Base-by-base conservation (phyloP, 177 flowering plant species). In the Vitis hybrid region DNA sequence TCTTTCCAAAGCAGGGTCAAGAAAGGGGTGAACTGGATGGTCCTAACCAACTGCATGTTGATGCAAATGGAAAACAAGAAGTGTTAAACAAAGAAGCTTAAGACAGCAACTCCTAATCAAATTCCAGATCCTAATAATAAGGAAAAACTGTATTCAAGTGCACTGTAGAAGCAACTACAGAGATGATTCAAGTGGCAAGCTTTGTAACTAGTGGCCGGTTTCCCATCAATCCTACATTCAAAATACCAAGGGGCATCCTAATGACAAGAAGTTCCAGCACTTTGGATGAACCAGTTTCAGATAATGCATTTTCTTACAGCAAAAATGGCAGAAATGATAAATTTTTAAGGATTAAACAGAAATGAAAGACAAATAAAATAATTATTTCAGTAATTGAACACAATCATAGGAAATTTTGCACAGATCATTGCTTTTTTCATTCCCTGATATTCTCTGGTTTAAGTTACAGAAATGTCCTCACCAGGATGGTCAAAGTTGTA, bases 401-500 rank as follows among this genome's bases (percentile, higher is more conserved):
- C 66, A 51, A 1, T 61, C 40, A 60, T 21, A 51, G 13, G 57
- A 14, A 55, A n/a, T 19, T 27, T 18, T n/a, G 52, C n/a, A 49
- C 19, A 27, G 30, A 64, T 57, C 30, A 57, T 9, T 65, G 14
- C 1, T 52, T 16, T 61, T 13, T 18, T 3, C 4, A 60, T 3
- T 35, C 51, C 46, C 61, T 40, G 48, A 40, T 40, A 40, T 40
- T 40, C 48, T 40, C 9, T 40, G 48, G 48, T 40, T 9, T 16
- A 35, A n/a, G 4, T 57, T 58, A 2, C 9, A 40, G 56, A 56
- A 56, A 55, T 71, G 35, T 58, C 35, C 81, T 83, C 74, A 93
- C 98, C 95, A 74, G 97, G 98, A 84, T 93, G 98, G 75, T 93
- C 98, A 84, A 91, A 93, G 78, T 93, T 93, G 86, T 90, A 91